Base-by-base conservation (phyloP, 164 flowering plant species). In the Dillenia suffruticosa region DNA sequence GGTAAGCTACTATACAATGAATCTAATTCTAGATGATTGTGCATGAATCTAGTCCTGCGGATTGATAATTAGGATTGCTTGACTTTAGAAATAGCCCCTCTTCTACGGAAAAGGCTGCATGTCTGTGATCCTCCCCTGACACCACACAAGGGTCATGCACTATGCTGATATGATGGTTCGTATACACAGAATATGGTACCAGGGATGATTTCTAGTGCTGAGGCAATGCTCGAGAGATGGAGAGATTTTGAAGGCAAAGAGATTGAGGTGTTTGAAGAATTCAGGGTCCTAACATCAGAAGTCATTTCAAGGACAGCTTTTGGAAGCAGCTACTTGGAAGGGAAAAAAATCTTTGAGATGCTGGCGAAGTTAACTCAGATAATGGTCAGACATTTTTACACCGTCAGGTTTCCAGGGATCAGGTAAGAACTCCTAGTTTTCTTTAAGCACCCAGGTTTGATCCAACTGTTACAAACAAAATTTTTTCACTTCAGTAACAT, bases 161-260 rank as follows among this genome's bases (percentile, higher is more conserved):
- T 32, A 32, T 4, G 7, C 40, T 32, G 6, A 32, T 32, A 5
- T 32, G 40, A 32, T 32, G 40, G 40, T 32, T 32, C 0, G 40
- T 32, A 32, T 32, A 32, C 7, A 49, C 57, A 61, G 63, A 48
- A 22, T 11, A 61, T 49, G 63, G 47, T 26, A 14, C 54, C 63
- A 14, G 55, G n/a, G 1, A 61, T 61, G 55, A 15, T 61, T 24
- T 44, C 54, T 49, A 50, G 63, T 61, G 63, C 50, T 7, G 63
- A 61, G 43, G 50, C 16, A 26, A 61, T 61, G 63, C 15, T 61
- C 11, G 46, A 24, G 1, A 50, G 44, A 15, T 61, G 63, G 63
- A 61, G 22, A 14, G n/a, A 49, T 17, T 26, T 2, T 24, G 55
- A 22, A 50, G 63, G 54, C 51, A 50, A 13, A 50, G 63, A 61